These are phyloP conservation scores for Phyllosticta citriasiana DNA, from an alignment of 2,329 filamentous ascomycete genomes.

Conservation along the genomic window DNA sequence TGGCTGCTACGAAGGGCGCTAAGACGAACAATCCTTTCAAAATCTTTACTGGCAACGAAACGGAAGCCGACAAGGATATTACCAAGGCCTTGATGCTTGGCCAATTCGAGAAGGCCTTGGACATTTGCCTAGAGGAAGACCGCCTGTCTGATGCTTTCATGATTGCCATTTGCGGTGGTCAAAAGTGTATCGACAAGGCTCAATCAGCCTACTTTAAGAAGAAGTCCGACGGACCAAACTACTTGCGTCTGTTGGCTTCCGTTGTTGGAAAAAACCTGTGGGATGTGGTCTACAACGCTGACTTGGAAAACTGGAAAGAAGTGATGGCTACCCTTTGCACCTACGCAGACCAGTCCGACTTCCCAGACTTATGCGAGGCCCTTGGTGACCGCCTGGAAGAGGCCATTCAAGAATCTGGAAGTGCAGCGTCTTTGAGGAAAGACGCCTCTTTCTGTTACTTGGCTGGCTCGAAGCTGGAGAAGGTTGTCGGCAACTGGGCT, in stretches of 20 bases:
- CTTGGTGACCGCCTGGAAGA: slow-evolving; percentile 86
- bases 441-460: slow-evolving; percentile 96
- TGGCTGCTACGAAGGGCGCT: slow-evolving; percentile 79
- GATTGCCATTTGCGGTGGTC: slow-evolving; percentile 92
- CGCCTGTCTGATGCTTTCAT: slow-evolving; percentile 94
- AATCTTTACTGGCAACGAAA: slow-evolving; percentile 75
- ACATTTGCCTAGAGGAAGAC: slow-evolving; percentile 79
- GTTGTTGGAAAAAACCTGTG: slow-evolving; percentile 95
- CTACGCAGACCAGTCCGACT: slow-evolving; percentile 82
- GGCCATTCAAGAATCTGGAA: slow-evolving; percentile 38
- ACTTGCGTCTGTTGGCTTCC: slow-evolving; percentile 78
- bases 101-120: slow-evolving; percentile 80
- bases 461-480: slow-evolving; percentile 91
- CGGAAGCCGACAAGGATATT: slow-evolving; percentile 72
- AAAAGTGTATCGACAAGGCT: slow-evolving; percentile 87
- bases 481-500: slow-evolving; percentile 92
- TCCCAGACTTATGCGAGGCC: slow-evolving; percentile 88
- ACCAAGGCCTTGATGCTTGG: slow-evolving; percentile 83
- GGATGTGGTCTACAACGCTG: slow-evolving; percentile 96
- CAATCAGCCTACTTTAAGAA: slow-evolving; percentile 83
- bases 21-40: slow-evolving; percentile 94
- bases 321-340: slow-evolving; percentile 94
- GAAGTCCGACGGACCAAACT: slow-evolving; percentile 76
- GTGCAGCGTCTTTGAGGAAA: slow-evolving; percentile 46
- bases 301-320: slow-evolving; percentile 90